phyloP scores from a whole-genome alignment of 768 basidiomycete species.

The Lactifluus rugatus region DNA sequence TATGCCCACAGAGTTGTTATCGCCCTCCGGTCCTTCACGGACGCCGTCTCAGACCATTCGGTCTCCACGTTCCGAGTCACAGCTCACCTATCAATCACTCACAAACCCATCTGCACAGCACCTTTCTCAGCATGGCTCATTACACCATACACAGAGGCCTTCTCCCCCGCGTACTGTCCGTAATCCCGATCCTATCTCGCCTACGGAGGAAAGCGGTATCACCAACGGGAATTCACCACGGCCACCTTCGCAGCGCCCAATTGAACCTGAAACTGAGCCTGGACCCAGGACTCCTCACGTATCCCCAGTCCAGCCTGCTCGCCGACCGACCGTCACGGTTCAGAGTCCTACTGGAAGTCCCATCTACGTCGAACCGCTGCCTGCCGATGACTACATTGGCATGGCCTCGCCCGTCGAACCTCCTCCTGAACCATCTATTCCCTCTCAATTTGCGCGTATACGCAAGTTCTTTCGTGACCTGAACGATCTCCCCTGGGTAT shows the following conservation, averaged over 20 bases:
- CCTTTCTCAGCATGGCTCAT: slow-evolving; percentile 13
- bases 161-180: slow-evolving; percentile 18
- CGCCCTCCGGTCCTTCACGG: slow-evolving; percentile 1
- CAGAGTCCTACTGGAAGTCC: slow-evolving; percentile 15
- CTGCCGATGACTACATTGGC: slow-evolving; percentile 11
- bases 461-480: slow-evolving; percentile 18
- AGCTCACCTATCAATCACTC: slow-evolving; percentile 17
- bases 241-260: not conserved
- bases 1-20: slow-evolving; percentile 5
- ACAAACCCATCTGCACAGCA: slow-evolving; percentile 9
- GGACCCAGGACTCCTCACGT: not conserved
- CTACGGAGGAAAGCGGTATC: slow-evolving; percentile 3
- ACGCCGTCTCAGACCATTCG: slow-evolving; percentile 5
- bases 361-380: slow-evolving; percentile 10
- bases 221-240: not conserved
- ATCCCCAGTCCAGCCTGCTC: not conserved
- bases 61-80: slow-evolving; percentile 14
- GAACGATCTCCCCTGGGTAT: slow-evolving; percentile 17
- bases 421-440: slow-evolving; percentile 5
- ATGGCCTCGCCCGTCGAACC: slow-evolving; percentile 7
- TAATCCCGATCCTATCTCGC: slow-evolving; percentile 16
- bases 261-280: not conserved
- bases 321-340: slow-evolving; percentile 14
- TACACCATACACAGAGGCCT: slow-evolving; percentile 1
- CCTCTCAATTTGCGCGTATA: slow-evolving; percentile 16